Evolutionary conservation across 2,329 filamentous ascomycete genomes (phyloP), one percentile per base, ranked within the genome.

Genomic region (Tolypocladium guangdongense): DNA sequence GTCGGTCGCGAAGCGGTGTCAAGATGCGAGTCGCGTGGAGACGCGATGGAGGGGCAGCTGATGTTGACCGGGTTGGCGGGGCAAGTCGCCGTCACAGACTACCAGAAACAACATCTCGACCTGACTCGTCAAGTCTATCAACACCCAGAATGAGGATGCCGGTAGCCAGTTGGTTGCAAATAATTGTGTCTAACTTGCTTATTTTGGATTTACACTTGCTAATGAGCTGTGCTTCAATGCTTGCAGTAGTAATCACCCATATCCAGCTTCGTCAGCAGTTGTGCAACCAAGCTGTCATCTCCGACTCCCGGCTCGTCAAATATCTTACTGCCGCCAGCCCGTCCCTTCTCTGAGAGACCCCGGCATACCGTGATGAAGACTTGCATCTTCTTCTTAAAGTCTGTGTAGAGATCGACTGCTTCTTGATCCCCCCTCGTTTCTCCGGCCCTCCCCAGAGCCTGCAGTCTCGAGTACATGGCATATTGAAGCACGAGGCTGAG

Each of bases 351-450:
- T 43, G 76, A 83, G 63, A 87, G 74, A 2, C 78, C 84, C 55
- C 76, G 79, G 65, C 82, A 93, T 1, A 87, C 88, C 49, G 75
- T 84, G 54, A 93, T 76, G 61, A 95, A 93, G 0, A 88, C 79
- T 30, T 81, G 78, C 0, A 89, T 77, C 61, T 90, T 89, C 65
- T 84, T 87, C 63, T 77, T 78, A 61, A 95, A 89, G 35, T 72
- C 72, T 3, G 68, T 66, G 64, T 92, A 89, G 16, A 92, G 64
- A 20, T 75, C 68, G 46, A 62, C 59, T 0, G 68, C 58, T 35
- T 68, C 62, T 45, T 52, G 50, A 1, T 38, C 24, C 22, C 51
- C 55, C 3, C 51, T 55, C 7, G 37, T 30, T 30, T 60, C 59
- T 46, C 55, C 56, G 38, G 58, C 59, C 24, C 60, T 56, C 32